Conservation (phyloP, 2,329 filamentous ascomycete genomes). For the Botrytis fragariae region DNA sequence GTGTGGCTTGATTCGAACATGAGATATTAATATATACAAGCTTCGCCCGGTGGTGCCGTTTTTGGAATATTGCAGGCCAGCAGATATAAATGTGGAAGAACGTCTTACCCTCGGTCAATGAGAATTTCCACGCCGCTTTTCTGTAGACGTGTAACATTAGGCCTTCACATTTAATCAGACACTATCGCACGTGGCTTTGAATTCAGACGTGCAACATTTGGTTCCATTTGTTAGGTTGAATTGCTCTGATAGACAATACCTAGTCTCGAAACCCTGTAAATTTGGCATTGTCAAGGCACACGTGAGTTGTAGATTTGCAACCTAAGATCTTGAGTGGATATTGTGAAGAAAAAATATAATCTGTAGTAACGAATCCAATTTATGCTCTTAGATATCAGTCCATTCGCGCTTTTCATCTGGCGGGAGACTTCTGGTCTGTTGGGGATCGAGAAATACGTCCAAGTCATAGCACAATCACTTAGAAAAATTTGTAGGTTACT, state of each 20-base stretch:
- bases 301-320: background rate
- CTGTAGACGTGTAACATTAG: background rate
- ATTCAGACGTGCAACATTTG: background rate
- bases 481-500: background rate
- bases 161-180: background rate
- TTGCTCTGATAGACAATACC: background rate
- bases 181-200: background rate
- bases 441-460: background rate
- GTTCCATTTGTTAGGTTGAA: background rate
- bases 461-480: background rate
- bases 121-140: background rate
- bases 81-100: background rate
- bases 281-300: background rate
- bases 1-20: background rate
- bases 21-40: background rate
- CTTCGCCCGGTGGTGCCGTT: background rate
- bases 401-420: background rate
- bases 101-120: background rate
- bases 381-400: background rate
- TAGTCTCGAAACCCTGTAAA: background rate
- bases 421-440: background rate
- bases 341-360: background rate
- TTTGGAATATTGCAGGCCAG: background rate
- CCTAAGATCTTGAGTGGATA: background rate
- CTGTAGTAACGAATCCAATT: background rate